Evolutionary conservation across 106 monocot genomes (phyloP).

Genomic region (Dioscorea zingiberensis): DNA sequence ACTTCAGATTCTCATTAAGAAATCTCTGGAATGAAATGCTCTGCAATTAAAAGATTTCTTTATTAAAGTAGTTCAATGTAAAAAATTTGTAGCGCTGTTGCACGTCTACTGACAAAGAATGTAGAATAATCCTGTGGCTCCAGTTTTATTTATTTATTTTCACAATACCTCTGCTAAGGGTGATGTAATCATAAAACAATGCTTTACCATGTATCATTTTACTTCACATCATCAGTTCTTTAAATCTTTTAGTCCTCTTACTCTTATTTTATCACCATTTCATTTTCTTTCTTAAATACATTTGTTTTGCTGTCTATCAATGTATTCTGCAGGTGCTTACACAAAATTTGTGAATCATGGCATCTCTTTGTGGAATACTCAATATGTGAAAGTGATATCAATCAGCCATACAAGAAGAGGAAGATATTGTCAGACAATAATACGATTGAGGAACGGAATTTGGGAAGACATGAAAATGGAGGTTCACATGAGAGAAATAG

Average conservation of each 20-base stretch:
- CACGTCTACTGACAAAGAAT: too few species aligned
- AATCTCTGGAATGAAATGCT: too few species aligned
- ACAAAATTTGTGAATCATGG: conserved; percentile 59
- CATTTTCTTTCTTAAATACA: background rate
- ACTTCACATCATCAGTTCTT: background rate
- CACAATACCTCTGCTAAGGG: too few species aligned
- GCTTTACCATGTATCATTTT: background rate
- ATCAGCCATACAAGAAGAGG: conserved; percentile 20
- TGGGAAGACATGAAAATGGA: background rate
- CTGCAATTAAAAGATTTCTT: too few species aligned
- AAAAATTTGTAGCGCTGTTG: too few species aligned
- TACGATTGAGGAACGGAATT: background rate
- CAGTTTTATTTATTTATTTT: too few species aligned
- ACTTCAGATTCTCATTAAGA: too few species aligned
- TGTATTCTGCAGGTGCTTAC: conserved; percentile 47
- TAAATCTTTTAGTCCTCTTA: background rate
- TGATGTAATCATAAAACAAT: too few species aligned
- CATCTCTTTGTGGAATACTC: conserved; percentile 38
- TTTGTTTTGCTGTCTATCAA: background rate
- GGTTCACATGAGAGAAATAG: background rate
- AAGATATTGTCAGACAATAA: conserved; percentile 15
- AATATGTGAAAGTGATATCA: conserved; percentile 14
- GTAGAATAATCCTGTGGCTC: too few species aligned
- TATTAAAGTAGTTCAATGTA: too few species aligned
- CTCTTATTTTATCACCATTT: background rate